phyloP scores from a whole-genome alignment of 768 basidiomycete species.

The Gymnopilus junonius region DNA sequence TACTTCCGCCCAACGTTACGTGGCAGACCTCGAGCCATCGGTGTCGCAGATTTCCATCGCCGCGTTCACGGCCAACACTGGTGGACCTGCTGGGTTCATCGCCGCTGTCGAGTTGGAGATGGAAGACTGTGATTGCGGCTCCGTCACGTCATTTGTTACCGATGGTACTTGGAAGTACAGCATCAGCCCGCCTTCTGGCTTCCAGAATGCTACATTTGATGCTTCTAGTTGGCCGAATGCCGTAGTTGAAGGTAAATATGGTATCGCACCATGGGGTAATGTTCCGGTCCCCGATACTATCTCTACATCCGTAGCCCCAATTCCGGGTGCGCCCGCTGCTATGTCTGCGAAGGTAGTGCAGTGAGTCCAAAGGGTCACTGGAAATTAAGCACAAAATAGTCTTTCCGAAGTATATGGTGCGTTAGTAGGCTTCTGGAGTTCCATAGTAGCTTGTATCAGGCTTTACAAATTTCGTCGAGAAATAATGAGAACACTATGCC shows the following conservation, averaged over 20 bases:
- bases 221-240: conserved; percentile 23
- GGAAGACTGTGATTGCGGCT: conserved; percentile 12
- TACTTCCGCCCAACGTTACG: conserved; percentile 13
- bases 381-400: not conserved
- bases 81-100: conserved; percentile 11
- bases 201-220: conserved; percentile 23
- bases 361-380: no score
- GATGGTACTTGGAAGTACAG: conserved; percentile 30
- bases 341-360: not conserved
- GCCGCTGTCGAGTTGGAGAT: conserved; percentile 7
- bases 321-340: conserved; percentile 4
- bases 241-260: conserved; percentile 25
- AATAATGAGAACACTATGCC: no score
- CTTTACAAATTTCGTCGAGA: no score
- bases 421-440: no score
- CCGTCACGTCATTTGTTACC: conserved; percentile 20
- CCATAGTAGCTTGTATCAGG: no score
- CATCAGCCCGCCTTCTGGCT: conserved; percentile 16
- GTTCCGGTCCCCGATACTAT: conserved; percentile 28
- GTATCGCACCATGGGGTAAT: conserved; percentile 27
- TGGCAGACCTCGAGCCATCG: conserved; percentile 20
- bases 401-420: no score
- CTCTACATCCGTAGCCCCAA: not conserved
- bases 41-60: conserved; percentile 27
- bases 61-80: conserved; percentile 27